Base-by-base conservation (phyloP, 1,284 basidiomycete species). In the Golubevia sp. region DNA sequence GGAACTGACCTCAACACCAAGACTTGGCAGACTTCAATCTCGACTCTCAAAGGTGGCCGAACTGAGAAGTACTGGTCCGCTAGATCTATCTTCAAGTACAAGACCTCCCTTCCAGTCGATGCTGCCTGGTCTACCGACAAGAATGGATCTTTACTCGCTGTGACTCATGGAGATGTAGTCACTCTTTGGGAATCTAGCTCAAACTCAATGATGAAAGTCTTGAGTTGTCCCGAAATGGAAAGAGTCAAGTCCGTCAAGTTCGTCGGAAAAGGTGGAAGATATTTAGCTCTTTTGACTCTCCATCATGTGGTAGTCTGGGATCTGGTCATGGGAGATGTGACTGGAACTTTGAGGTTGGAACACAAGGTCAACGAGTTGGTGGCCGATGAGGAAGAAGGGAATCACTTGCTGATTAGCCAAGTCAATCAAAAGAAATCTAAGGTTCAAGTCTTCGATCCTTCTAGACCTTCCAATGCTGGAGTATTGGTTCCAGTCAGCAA, bases 51-150 rank as follows among this genome's bases (percentile, higher is more conserved):
- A 55, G 76, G 76, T 2, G 72, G 66, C 26, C 65, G 70, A 52
- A 24, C 61, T 11, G 75, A 77, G 59, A 64, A 59, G 34, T 81
- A 69, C 63, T 82, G 79, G 79, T 63, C 72, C 6, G 72, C 74
- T 49, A 74, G 79, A 23, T 77, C 75, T 34, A 65, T 76, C 20
- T 74, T 81, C 53, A 66, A 63, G 15, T 80, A 79, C 58, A 76
- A 79, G 56, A 66, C 67, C 4, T 67, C 71, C 34, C 58, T 59
- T 8, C 75, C 77, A 2, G 60, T 56, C 2, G 27, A 90, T 59
- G 86, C 88, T 0, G 87, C 89, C 0, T 97, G 93, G 89, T 93
- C 94, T 4, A 88, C 88, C 0, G 96, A 98, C 80, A 34, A 11
- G 5, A 34, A 34, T 34, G 91, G 89, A 6, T 94, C 94, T 11